Evolutionary conservation across 441 rosid species (phyloP), one percentile per base, ranked within the genome.

Genomic region (Raphanus hybrid): DNA sequence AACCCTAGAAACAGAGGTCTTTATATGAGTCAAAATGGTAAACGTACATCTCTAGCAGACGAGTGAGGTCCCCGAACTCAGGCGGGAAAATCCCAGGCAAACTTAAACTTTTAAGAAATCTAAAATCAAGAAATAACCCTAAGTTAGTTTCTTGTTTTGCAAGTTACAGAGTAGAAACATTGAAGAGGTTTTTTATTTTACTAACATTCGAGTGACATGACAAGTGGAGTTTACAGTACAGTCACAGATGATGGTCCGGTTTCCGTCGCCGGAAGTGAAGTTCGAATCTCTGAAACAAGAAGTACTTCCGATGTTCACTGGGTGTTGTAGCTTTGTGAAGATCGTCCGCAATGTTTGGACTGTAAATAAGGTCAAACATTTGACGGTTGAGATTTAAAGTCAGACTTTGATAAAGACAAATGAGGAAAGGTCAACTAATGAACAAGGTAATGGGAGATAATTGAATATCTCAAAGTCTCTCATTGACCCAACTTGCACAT

Each of bases 201-300:
- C 70, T 73, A 85, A 88, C 98, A 94, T 82, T 57, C 1, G 64
- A 3, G 87, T 91, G 75, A 93, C 92, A 70, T 81, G 98, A 72
- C 94, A 91, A 69, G 79, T 52, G 29, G 23, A 45, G n/a, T 37
- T 63, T 10, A 74, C 70, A 48, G 84, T 35, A 69, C 98, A 91
- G 73, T 87, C 20, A 58, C 97, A 90, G 5, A 75, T 8, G 29
- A 93, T 86, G 43, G 35, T 76, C 78, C 87, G 82, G 14, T 5
- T 3, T 2, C 0, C 12, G 2, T 0, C 0, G 2, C 5, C 0
- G 3, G 11, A 11, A 20, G 0, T 23, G 23, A 11, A 32, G 34
- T 78, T 86, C 88, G 90, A 87, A 39, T 73, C 79, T 16, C 6
- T 5, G 39, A 3, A 26, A 80, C 98, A 92, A 50, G 92, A 85